phyloP scores from a whole-genome alignment of 495 filamentous ascomycete genomes.

The Neurospora tetraspora region DNA sequence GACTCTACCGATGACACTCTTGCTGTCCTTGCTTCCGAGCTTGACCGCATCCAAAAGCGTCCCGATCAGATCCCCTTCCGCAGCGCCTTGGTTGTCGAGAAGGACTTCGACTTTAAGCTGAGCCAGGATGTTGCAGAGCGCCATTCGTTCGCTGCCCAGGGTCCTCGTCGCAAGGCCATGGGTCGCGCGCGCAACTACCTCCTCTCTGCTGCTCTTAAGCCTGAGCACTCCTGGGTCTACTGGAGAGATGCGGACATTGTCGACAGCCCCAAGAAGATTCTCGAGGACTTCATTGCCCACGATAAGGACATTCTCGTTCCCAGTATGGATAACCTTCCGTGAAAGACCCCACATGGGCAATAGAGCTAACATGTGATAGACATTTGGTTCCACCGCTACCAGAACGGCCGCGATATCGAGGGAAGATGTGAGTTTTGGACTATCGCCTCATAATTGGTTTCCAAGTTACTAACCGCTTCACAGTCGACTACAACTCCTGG shows the following conservation, averaged over 20 bases:
- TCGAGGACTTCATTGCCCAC: conserved; percentile 93
- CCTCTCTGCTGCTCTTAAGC: conserved; percentile 71
- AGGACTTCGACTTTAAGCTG: conserved; percentile 69
- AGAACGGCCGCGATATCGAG: conserved; percentile 75
- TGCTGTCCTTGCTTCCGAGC: conserved; percentile 65
- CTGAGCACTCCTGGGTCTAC: conserved; percentile 96
- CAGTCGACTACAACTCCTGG: conserved; percentile 99
- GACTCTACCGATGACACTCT: conserved; percentile 87
- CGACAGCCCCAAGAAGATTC: conserved; percentile 75
- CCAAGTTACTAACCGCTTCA: conserved; percentile 9
- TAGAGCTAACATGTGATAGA: conserved; percentile 47
- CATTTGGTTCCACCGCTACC: conserved; percentile 95
- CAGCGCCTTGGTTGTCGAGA: conserved; percentile 73
- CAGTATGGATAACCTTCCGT: conserved; percentile 49
- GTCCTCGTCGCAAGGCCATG: conserved; percentile 82
- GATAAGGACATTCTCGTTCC: conserved; percentile 89
- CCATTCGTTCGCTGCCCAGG: conserved; percentile 82
- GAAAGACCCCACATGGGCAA: background rate
- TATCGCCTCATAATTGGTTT: background rate
- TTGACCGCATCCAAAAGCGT: conserved; percentile 79
- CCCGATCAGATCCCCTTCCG: conserved; percentile 71
- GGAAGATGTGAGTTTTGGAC: conserved; percentile 65
- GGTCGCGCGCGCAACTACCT: conserved; percentile 87
- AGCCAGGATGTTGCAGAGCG: conserved; percentile 70
- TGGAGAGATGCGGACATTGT: conserved; percentile 97